Base-by-base conservation (phyloP, 2,329 filamentous ascomycete genomes). In the Ophiostoma perfectum region DNA sequence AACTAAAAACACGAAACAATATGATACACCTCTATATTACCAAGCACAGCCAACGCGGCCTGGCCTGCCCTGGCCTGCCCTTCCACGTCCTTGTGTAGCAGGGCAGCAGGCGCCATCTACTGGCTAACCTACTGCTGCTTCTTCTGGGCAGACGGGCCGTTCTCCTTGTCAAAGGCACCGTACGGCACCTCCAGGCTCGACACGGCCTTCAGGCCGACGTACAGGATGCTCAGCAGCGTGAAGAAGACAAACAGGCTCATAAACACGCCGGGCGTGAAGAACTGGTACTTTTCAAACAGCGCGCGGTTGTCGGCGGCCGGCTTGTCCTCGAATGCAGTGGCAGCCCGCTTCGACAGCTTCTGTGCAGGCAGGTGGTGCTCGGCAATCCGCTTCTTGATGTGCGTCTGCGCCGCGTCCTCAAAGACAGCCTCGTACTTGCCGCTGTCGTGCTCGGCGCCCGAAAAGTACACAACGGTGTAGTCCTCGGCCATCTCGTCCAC, bases 131-230 rank as follows among this genome's bases (percentile, higher is more conserved):
- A 52, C 49, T 55, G 7, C 79, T 89, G 84, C 81, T 92, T 96
- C 86, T 93, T 96, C 79, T 96, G 91, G 44, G 90, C 90, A 49
- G 88, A 83, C n/a, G 92, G 91, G 0, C 93, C 92, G 83, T 92
- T 96, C 74, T 97, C 94, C 83, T 97, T 97, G 77, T 96, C 94
- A 77, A 98, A 99, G 1, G 95, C 93, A 71, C 91, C 92, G 78
- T 98, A 98, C 0, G 92, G 91, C 42, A 98, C 92, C 77, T 97
- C 84, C 18, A 99, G 83, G 73, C 92, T 94, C 6, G 86, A 82
- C 12, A 98, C 82, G 14, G 91, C 93, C 70, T 79, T 86, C 68
- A 98, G 80, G 14, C 90, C 95, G 68, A 93, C 88, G 72, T 89
- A 89, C 5, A 97, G 81, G 73, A 98, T 93, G 41, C 86, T 81